Evolutionary conservation across 176 grass and related monocot species (phyloP).

Genomic region (Calamus simplicifolius): DNA sequence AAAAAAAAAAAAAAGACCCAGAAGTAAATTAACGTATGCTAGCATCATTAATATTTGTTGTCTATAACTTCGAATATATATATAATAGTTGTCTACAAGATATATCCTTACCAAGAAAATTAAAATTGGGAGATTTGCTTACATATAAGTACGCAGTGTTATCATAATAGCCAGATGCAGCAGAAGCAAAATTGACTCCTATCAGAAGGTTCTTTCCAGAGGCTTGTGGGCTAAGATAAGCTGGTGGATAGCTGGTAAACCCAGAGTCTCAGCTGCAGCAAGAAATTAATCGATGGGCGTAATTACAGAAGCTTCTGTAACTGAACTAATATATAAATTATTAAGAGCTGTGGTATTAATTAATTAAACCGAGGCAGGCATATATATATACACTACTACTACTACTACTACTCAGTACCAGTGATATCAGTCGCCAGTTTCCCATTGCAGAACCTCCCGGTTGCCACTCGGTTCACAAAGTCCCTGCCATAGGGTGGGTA

Average conservation of each 20-base stretch:
- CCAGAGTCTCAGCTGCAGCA: slow-evolving; percentile 65
- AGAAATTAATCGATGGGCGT: background rate
- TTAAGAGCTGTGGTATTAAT: no score
- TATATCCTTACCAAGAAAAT: no score
- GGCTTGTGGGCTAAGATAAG: slow-evolving; percentile 79
- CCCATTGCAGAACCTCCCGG: slow-evolving; percentile 96
- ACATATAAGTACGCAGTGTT: slow-evolving; percentile 67
- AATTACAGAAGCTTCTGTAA: background rate
- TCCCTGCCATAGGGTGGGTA: slow-evolving; percentile 87
- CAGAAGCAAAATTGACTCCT: slow-evolving; percentile 90
- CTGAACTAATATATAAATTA: background rate
- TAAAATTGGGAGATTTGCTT: slow-evolving; percentile 14
- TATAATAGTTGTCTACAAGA: no score
- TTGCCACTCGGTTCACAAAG: slow-evolving; percentile 58
- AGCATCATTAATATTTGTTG: no score
- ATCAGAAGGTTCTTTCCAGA: slow-evolving; percentile 81
- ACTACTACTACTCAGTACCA: no score
- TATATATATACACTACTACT: no score
- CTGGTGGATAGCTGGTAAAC: slow-evolving; percentile 57
- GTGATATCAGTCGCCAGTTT: slow-evolving; percentile 89
- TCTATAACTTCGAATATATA: no score
- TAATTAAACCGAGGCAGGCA: background rate
- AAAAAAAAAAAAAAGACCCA: no score
- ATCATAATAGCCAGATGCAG: slow-evolving; percentile 83
- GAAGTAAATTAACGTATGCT: no score